Base-by-base conservation (phyloP, 164 flowering plant genomes). In the Vitis labrusca region DNA sequence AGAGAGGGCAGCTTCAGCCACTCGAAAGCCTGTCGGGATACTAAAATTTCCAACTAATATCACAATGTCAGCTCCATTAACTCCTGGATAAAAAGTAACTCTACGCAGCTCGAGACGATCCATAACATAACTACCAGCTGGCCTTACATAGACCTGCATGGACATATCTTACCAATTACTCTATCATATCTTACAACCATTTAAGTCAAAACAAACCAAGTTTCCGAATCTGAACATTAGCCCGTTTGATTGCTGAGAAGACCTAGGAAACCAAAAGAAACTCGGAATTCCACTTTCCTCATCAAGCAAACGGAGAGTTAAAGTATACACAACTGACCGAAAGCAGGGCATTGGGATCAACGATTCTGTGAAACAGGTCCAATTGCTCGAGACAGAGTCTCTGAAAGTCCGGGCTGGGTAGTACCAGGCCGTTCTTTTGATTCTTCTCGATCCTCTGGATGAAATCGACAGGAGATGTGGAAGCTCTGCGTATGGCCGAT, bases 81-180 rank as follows among this genome's bases (percentile, higher is more conserved):
- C 77, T 14, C 79, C 81, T 6, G 97, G 88, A 74, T 81, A 79
- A 44, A 75, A 72, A 9, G 78, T 79, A 59, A 95, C 89, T 63
- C 96, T 81, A 11, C 98, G 89, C 63, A 91, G 83, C 84, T 95
- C 98, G 64, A 95, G 74, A 8, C 80, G 84, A 72, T 93, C 97
- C 98, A 91, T 91, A 8, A 93, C 91, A 80, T 95, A 95, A 74
- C 98, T 87, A 74, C 97, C 98, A 63, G 99, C 97, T 16, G 97
- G 98, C 58, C 98, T 84, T 59, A 91, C 98, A 83, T 92, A 95
- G 10, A 92, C 94, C 99, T 95, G 76, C 30, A 70, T 19, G 50
- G 13, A 8, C 60, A 54, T 10, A 27, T 13, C 14, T 3, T 37
- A 37, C 44, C 6, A 37, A 37, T 37, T 37, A 37, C 44, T 3